phyloP scores from a whole-genome alignment of 2,329 filamentous ascomycete species.

The Aspergillus clavatus region DNA sequence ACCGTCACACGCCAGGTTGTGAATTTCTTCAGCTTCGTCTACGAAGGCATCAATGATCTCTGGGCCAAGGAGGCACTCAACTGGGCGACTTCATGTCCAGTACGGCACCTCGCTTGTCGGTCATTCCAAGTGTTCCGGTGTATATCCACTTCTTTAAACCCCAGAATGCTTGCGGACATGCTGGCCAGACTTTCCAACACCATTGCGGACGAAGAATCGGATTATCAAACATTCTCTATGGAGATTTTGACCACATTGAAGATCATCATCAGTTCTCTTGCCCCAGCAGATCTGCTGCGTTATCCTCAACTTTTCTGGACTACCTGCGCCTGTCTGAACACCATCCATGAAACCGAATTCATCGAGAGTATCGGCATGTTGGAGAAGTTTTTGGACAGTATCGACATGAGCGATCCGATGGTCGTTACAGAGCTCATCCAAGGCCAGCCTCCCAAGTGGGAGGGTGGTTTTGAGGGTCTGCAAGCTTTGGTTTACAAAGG shows the following conservation, averaged over 20 bases:
- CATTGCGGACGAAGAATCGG: constrained; percentile 87
- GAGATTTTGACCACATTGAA: constrained; percentile 94
- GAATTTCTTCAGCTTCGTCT: constrained; percentile 76
- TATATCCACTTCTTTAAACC: constrained; percentile 83
- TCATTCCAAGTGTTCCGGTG: constrained; percentile 98
- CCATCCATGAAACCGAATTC: constrained; percentile 93
- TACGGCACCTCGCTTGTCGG: constrained; percentile 87
- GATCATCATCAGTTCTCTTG: constrained; percentile 80
- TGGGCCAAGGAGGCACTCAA: constrained; percentile 87
- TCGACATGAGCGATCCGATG: constrained; percentile 68
- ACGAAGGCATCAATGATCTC: constrained; percentile 80
- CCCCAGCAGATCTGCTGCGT: constrained; percentile 71
- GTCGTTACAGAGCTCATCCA: constrained; percentile 70
- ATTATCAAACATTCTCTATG: constrained; percentile 96
- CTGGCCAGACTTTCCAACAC: constrained; percentile 91
- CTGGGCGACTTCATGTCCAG: constrained; percentile 96
- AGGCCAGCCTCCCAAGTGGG: constrained; percentile 79
- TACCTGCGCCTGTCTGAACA: constrained; percentile 90
- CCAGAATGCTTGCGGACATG: constrained; percentile 95
- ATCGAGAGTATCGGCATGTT: constrained; percentile 89
- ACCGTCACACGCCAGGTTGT: constrained; percentile 76
- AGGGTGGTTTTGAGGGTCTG: constrained; percentile 80
- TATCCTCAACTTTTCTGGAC: constrained; percentile 98
- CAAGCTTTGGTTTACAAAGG: constrained; percentile 88
- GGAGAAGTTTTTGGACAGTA: constrained; percentile 74